Percentiles rank a stretch among this genome's conserved stretches.
These are phyloP conservation scores for Hygrophorus russula DNA, from an alignment of 768 basidiomycete species.

Conservation along the genomic window DNA sequence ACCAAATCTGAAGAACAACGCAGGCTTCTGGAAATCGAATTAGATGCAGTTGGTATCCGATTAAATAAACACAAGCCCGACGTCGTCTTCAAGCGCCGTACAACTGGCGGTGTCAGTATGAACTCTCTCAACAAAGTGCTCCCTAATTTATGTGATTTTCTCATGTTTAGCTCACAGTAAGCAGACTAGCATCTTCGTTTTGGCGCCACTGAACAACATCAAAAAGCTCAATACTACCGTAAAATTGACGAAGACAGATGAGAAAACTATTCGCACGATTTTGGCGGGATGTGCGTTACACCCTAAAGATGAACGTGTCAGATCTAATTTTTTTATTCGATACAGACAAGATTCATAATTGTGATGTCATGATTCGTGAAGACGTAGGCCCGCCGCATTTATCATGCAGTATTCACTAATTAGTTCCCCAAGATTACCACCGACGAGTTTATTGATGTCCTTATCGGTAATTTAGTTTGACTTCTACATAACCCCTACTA, in stretches of 20 bases:
- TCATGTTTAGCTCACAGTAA: slow-evolving; percentile 55
- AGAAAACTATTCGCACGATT: slow-evolving; percentile 89
- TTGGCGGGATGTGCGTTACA: slow-evolving; percentile 65
- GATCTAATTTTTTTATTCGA: neutral
- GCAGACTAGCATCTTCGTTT: slow-evolving; percentile 7
- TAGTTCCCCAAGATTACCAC: slow-evolving; percentile 60
- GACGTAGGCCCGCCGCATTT: slow-evolving; percentile 52
- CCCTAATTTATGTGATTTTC: slow-evolving; percentile 5
- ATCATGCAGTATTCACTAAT: slow-evolving; percentile 5
- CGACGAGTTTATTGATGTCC: slow-evolving; percentile 97
- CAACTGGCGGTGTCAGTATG: slow-evolving; percentile 75
- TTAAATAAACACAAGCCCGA: slow-evolving; percentile 87
- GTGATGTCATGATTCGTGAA: slow-evolving; percentile 97
- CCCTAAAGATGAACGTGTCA: neutral
- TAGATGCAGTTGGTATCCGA: slow-evolving; percentile 95
- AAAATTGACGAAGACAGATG: slow-evolving; percentile 89
- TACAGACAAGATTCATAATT: slow-evolving; percentile 81
- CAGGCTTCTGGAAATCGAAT: slow-evolving; percentile 77
- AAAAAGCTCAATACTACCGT: slow-evolving; percentile 77
- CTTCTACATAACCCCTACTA: neutral
- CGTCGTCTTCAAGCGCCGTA: slow-evolving; percentile 88
- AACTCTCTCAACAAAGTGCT: neutral
- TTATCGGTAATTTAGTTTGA: slow-evolving; percentile 52
- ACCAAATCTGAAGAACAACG: slow-evolving; percentile 92
- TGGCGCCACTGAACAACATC: neutral